These are phyloP conservation scores for Drechmeria coniospora DNA, from an alignment of 2,329 filamentous ascomycete species.

Conservation along the genomic window DNA sequence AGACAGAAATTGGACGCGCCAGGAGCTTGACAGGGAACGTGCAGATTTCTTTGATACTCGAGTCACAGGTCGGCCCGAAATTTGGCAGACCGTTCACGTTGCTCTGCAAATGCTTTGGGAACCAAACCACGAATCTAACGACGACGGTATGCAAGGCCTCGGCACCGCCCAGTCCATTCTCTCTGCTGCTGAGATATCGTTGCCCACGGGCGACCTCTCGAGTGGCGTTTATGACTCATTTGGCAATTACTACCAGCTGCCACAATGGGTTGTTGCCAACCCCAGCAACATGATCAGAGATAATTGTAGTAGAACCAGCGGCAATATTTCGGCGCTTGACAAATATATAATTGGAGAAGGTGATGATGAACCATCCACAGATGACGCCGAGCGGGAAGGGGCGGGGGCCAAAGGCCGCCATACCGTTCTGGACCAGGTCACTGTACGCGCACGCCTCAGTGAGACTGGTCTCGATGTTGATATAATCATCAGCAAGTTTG, in stretches of 20 bases:
- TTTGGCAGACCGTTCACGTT: constrained; percentile 63
- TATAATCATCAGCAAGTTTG: constrained; percentile 39
- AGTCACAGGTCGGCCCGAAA: constrained; percentile 59
- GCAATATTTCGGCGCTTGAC: constrained; percentile 19
- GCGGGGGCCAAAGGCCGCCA: constrained; percentile 45
- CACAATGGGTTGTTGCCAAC: constrained; percentile 53
- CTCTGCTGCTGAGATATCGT: constrained; percentile 59
- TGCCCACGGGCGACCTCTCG: constrained; percentile 57
- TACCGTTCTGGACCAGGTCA: constrained; percentile 37
- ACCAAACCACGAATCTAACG: constrained; percentile 20
- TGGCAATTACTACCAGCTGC: constrained; percentile 54
- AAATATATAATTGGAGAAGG: constrained; percentile 25
- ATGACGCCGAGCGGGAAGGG: constrained; percentile 26
- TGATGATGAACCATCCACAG: constrained; percentile 12
- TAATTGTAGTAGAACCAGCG: constrained; percentile 9
- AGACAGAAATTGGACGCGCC: constrained; percentile 52
- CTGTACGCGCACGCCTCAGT: constrained; percentile 48
- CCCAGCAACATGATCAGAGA: constrained; percentile 39
- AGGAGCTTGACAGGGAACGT: constrained; percentile 54
- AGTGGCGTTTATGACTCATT: constrained; percentile 58
- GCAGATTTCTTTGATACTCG: constrained; percentile 81
- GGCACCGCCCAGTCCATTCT: constrained; percentile 67
- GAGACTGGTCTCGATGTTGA: constrained; percentile 50
- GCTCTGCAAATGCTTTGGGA: constrained; percentile 55
- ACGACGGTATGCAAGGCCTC: constrained; percentile 26